phyloP scores from a whole-genome alignment of 805 yeast genomes.

The Blastobotrys americana region DNA sequence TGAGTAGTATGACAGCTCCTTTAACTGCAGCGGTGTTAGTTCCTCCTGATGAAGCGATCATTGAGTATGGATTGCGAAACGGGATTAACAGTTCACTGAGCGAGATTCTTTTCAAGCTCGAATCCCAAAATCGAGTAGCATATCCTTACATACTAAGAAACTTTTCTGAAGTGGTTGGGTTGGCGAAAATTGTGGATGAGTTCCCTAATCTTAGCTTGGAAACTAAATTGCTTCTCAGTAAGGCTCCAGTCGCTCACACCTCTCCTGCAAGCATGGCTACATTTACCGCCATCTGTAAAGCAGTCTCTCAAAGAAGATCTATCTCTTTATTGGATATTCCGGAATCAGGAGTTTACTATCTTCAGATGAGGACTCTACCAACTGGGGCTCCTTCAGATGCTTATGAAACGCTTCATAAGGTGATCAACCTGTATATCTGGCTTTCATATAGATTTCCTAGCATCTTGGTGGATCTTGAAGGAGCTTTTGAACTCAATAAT shows the following conservation, averaged over 20 bases:
- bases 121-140: conserved; percentile 32
- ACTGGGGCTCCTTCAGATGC: conserved; percentile 15
- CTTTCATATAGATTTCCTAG: conserved; percentile 80
- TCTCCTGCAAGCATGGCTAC: conserved; percentile 36
- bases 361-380: conserved; percentile 8
- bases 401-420: conserved; percentile 62
- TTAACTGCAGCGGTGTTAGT: conserved; percentile 61
- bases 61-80: conserved; percentile 54
- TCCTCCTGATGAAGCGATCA: conserved; percentile 73
- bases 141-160: conserved; percentile 35
- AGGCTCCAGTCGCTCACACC: conserved; percentile 52
- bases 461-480: conserved; percentile 64
- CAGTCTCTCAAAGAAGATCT: conserved; percentile 49
- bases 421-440: conserved; percentile 72
- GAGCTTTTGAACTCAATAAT: conserved; percentile 62
- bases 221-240: conserved; percentile 51
- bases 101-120: conserved; percentile 44
- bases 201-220: conserved; percentile 40
- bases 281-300: conserved; percentile 41
- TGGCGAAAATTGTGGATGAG: conserved; percentile 40
- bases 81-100: conserved; percentile 43
- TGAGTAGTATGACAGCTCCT: conserved; percentile 46
- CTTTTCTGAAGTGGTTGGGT: conserved; percentile 33
- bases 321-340: conserved; percentile 49
- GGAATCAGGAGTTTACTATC: conserved; percentile 14